Evolutionary conservation across 225 moss, liverwort and hornwort species (phyloP).

Genomic region (Physcomitrellopsis africana): DNA sequence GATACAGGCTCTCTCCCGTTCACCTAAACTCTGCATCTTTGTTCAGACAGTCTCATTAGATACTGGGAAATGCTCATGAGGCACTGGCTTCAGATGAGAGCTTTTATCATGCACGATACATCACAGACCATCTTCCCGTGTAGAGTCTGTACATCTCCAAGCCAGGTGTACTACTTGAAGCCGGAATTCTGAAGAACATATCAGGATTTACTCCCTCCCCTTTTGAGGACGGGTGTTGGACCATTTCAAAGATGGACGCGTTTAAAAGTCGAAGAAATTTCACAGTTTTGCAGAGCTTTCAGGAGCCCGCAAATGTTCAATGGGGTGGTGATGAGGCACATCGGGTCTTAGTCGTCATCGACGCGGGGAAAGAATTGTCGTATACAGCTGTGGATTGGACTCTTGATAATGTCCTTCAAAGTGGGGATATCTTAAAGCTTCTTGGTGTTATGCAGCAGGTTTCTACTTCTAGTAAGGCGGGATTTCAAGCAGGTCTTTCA

Average conservation of each 20-base stretch:
- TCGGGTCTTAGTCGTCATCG: slow-evolving; percentile 68
- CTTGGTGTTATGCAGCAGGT: slow-evolving; percentile 66
- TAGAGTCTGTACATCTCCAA: neutral
- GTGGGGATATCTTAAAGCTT: slow-evolving; percentile 62
- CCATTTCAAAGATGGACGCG: slow-evolving; percentile 37
- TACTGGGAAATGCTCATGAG: neutral
- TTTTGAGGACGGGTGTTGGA: neutral
- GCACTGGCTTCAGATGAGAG: neutral
- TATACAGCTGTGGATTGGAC: slow-evolving; percentile 62
- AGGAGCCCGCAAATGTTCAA: slow-evolving; percentile 19
- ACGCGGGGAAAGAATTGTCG: slow-evolving; percentile 63
- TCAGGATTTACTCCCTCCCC: neutral
- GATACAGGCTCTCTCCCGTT: slow-evolving; percentile 41
- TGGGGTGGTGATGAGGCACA: slow-evolving; percentile 39
- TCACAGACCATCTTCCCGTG: neutral
- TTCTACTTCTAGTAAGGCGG: slow-evolving; percentile 59
- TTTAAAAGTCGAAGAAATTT: slow-evolving; percentile 37
- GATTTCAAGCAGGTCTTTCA: slow-evolving; percentile 63
- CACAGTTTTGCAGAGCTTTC: slow-evolving; percentile 25
- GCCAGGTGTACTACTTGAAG: neutral
- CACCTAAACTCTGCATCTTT: slow-evolving; percentile 18
- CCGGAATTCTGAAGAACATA: neutral
- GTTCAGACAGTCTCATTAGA: neutral
- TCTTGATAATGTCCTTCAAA: slow-evolving; percentile 39
- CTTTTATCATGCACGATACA: neutral